A percentile compares a stretch with the other conserved stretches of the same genome.
These are phyloP conservation scores for Dictyophora rubrovolvata DNA, from an alignment of 768 basidiomycete genomes.

Conservation along the genomic window DNA sequence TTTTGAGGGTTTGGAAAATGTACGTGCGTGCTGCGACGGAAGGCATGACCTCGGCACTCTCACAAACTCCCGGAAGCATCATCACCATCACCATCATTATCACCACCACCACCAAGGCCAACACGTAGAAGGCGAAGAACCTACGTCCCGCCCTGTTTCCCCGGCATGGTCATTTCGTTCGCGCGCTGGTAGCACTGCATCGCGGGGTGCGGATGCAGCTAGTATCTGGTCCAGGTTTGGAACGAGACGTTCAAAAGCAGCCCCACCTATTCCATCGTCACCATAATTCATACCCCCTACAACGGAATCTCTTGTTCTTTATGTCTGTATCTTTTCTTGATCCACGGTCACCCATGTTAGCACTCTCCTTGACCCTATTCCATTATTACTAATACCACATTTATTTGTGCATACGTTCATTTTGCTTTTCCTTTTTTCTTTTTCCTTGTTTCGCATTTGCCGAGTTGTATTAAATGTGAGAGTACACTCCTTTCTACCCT, in stretches of 20 bases:
- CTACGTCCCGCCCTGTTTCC: constrained; percentile 49
- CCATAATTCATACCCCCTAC: background rate
- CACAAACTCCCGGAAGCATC: constrained; percentile 29
- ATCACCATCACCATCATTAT: constrained; percentile 52
- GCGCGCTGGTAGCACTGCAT: constrained; percentile 60
- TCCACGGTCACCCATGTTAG: background rate
- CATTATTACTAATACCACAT: background rate
- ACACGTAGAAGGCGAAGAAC: constrained; percentile 36
- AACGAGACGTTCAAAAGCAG: constrained; percentile 10
- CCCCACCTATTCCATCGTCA: constrained; percentile 4
- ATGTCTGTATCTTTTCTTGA: background rate
- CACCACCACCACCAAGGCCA: constrained; percentile 26
- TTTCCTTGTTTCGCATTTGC: background rate
- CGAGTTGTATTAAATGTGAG: background rate
- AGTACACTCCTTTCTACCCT: background rate
- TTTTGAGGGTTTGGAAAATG: constrained; percentile 91
- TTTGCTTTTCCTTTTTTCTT: background rate
- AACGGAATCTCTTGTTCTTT: background rate
- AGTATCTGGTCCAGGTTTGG: constrained; percentile 11
- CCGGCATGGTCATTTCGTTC: constrained; percentile 85
- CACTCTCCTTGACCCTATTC: background rate
- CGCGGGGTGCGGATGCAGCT: constrained; percentile 43
- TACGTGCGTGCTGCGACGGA: constrained; percentile 84
- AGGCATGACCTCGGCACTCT: constrained; percentile 72
- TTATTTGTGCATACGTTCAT: background rate